These are phyloP conservation scores for Sphagnum fallax DNA, from an alignment of 228 moss, liverwort and hornwort genomes.

Conservation along the genomic window DNA sequence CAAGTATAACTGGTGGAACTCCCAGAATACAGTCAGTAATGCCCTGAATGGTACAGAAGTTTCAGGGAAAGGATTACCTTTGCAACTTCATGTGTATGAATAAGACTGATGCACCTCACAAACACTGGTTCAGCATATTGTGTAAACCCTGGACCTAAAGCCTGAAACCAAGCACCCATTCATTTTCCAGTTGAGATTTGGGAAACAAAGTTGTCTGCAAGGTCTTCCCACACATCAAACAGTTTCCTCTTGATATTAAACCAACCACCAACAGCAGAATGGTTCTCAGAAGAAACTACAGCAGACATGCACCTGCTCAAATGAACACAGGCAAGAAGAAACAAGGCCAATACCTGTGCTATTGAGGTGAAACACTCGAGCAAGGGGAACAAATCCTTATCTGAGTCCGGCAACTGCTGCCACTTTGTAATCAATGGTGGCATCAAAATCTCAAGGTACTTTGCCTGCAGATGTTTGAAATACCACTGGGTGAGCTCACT, in stretches of 20 bases:
- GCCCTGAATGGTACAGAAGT: too few relatives aligned
- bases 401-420: conserved; percentile 83
- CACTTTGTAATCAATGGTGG: conserved; percentile 90
- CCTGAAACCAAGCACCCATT: conserved; percentile 28
- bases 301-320: too few relatives aligned
- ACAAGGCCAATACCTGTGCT: conserved; percentile 54
- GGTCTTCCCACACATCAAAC: too few relatives aligned
- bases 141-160: conserved; percentile 89
- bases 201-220: too few relatives aligned
- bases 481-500: too few relatives aligned
- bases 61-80: conserved; percentile 42
- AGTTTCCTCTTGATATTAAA: too few relatives aligned
- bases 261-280: too few relatives aligned
- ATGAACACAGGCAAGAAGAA: too few relatives aligned
- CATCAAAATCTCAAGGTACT: conserved; percentile 93
- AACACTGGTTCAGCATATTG: conserved; percentile 97
- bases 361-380: conserved; percentile 97
- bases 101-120: conserved; percentile 89
- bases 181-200: too few relatives aligned
- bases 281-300: too few relatives aligned
- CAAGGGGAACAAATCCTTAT: conserved; percentile 92
- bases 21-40: too few relatives aligned
- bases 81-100: conserved; percentile 91
- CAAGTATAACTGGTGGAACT: too few relatives aligned
- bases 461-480: conserved; percentile 37